Evolutionary conservation across 176 grass and related monocot species (phyloP), one percentile per base, ranked within the genome.

Genomic region (Alopecurus myosuroides): DNA sequence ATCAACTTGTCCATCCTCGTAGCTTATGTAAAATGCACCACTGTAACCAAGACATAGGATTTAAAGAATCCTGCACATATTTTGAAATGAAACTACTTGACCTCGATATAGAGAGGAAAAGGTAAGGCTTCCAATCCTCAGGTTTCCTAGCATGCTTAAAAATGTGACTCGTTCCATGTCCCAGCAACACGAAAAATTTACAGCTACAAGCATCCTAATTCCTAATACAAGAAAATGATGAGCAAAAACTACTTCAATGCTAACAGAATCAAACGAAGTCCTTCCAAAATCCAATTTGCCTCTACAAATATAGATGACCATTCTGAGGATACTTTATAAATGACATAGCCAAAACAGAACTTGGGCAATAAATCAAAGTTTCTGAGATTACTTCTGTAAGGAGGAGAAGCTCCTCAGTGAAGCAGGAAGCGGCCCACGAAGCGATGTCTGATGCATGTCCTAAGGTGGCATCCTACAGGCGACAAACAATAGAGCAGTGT

Each of bases 231-330:
- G 9, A 60, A 8, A 77, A 74, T 37, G 26, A 23, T 46, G 66
- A 55, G 23, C 20, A 83, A 13, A 85, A 81, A 52, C 11, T 68
- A 79, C 53, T 20, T 30, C 22, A n/a, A 64, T 3, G 12, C 29
- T 15, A 48, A 73, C 11, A 37, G 20, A 33, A 82, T 53, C 46
- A 63, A 90, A 85, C 30, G 39, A 53, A 31, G 37, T 76, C 76
- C 84, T 93, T 98, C 93, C 89, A 91, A 82, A 98, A 93, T 87
- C 95, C 95, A 62, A 91, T 73, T 86, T 98, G 92, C 75, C 79
- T 93, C 95, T 98, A 81, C 66, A 83, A 79, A 71, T 40, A 86
- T 19, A 40, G n/a, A 82, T 33, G 45, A 51, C 74, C 39, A 46
- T 52, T 60, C 56, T 14, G 34, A 78, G 75, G 44, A 60, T n/a